These are phyloP conservation scores for Cinchona pubescens DNA, from an alignment of 257 asterid species.

Conservation along the genomic window DNA sequence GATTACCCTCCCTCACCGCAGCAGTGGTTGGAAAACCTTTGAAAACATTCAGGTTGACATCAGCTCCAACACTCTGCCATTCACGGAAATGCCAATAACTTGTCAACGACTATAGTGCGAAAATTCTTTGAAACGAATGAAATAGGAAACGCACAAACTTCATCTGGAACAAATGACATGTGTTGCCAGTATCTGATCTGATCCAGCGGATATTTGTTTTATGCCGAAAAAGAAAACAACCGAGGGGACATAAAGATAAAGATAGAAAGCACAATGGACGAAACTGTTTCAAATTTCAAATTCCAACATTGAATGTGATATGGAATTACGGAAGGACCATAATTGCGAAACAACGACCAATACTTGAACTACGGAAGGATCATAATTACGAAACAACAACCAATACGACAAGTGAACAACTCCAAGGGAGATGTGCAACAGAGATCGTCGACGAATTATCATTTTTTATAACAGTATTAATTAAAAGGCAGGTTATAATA, in stretches of 20 bases:
- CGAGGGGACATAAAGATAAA: not conserved
- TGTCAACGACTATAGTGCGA: not conserved
- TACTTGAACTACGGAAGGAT: too few relatives aligned
- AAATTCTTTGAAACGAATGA: too few relatives aligned
- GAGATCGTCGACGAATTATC: not conserved
- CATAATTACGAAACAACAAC: too few relatives aligned
- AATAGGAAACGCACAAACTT: too few relatives aligned
- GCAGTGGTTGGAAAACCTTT: slow-evolving; percentile 66
- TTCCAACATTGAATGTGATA: not conserved
- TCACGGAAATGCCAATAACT: not conserved
- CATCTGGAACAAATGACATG: too few relatives aligned
- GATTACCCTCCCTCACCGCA: slow-evolving; percentile 70
- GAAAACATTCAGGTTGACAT: slow-evolving; percentile 61
- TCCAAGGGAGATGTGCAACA: too few relatives aligned
- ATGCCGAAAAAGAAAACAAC: not conserved
- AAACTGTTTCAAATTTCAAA: slow-evolving; percentile 9
- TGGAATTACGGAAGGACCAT: not conserved
- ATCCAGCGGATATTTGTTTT: not conserved
- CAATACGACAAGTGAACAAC: too few relatives aligned
- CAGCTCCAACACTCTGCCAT: slow-evolving; percentile 66
- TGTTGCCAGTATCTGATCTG: not conserved
- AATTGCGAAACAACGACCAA: not conserved
- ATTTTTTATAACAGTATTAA: too few relatives aligned
- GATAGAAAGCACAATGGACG: not conserved
- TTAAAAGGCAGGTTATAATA: too few relatives aligned